Base-by-base conservation (phyloP, 1,284 basidiomycete species). In the Sutorius eximius region DNA sequence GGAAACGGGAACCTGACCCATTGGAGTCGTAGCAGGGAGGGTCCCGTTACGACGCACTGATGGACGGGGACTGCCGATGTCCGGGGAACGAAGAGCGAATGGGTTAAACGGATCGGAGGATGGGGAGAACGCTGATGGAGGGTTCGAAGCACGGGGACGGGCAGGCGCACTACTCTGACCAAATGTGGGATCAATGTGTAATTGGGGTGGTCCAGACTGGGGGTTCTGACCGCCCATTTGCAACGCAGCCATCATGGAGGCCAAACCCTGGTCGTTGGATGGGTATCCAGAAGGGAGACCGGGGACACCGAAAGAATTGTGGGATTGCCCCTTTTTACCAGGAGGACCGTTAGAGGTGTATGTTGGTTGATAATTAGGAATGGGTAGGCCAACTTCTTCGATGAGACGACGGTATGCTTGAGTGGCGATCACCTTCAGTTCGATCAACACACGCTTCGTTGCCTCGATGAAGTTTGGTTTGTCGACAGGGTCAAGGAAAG, bases 341-440 rank as follows among this genome's bases (percentile, higher is more conserved):
- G 82, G 76, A 7, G 86, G 82, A 51, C 83, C 75, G 58, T 82
- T 85, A 57, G 80, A 82, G 15, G 82, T 77, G 70, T 89, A 91
- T 20, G 85, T 85, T 10, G 89, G 85, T 70, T 90, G 87, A 73
- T 89, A 86, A 74, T 86, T 91, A 50, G 91, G 91, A 38, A 94
- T 87, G 8, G 93, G 92, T 46, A 98, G 75, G 12, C 95, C 95
- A 59, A 97, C 92, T 74, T 96, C 94, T 71, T 97, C 93, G 53
- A 96, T 92, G 46, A 98, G 78, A 51, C 92, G 83, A 56, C 94
- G 86, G 69, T 98, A 97, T n/a, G 94, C 91, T 63, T 94, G 92
- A 5, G 91, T 93, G 24, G 88, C 86, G 46, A 92, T 89, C 38
- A 93, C 93, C 75, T 94, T 93, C 56, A 95, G 78, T 67, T 88